Percentiles rank a stretch among this genome's conserved stretches.
phyloP scores from a whole-genome alignment of 257 asterid genomes.

The Rhazya stricta region DNA sequence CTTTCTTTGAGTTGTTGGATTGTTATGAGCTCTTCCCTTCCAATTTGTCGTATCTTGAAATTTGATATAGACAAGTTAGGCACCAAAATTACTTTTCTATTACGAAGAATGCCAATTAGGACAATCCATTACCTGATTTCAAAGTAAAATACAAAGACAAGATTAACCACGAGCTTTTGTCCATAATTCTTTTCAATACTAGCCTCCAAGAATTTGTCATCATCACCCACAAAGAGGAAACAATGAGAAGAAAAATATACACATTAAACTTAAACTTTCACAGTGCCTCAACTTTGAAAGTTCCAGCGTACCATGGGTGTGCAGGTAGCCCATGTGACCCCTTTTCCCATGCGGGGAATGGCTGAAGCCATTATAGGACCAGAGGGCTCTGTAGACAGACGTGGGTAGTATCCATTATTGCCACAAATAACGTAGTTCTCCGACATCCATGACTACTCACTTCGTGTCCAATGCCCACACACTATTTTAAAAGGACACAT shows the following conservation, averaged over 20 bases:
- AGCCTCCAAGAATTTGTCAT: not conserved
- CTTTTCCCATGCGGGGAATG: not conserved
- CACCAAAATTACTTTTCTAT: conserved; percentile 5
- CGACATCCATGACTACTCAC: not conserved
- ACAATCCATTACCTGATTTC: not conserved
- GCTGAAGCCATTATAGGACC: conserved; percentile 1
- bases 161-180: not conserved
- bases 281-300: not conserved
- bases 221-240: not conserved
- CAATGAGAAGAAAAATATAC: not conserved
- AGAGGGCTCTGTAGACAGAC: conserved; percentile 3
- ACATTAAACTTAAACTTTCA: not conserved
- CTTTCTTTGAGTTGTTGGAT: not conserved
- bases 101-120: not conserved
- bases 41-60: not conserved
- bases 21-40: not conserved
- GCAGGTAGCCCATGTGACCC: not conserved
- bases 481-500: not conserved
- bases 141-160: not conserved
- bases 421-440: not conserved
- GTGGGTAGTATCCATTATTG: conserved; percentile 10
- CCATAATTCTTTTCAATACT: not conserved
- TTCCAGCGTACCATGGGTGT: not conserved
- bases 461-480: not conserved
- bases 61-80: conserved; percentile 1